These are phyloP conservation scores for Aspergillus sclerotialis DNA, from an alignment of 2,329 filamentous ascomycete genomes.

Conservation along the genomic window DNA sequence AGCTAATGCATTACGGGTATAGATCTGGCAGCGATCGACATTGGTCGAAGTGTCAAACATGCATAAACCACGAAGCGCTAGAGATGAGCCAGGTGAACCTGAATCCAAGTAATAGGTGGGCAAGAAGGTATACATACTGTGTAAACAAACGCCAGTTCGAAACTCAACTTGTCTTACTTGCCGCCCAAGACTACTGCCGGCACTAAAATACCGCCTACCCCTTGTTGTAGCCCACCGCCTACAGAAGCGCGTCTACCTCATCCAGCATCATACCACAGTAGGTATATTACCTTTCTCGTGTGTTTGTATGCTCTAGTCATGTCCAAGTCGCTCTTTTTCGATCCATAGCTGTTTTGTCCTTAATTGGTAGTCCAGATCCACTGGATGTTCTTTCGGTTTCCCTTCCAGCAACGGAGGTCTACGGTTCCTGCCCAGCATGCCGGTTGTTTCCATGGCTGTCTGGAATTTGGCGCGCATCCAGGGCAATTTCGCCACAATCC, in stretches of 20 bases:
- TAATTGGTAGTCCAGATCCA: constrained; percentile 1
- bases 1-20: too few relatives aligned
- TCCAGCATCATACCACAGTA: too few relatives aligned
- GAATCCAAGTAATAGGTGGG: neutral
- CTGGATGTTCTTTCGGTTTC: constrained; percentile 26
- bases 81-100: neutral
- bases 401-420: constrained; percentile 14
- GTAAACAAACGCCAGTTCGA: neutral
- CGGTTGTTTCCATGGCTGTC: constrained; percentile 16
- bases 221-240: neutral
- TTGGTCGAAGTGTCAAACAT: too few relatives aligned
- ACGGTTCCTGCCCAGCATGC: constrained; percentile 22
- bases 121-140: too few relatives aligned
- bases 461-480: constrained; percentile 14
- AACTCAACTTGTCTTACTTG: neutral
- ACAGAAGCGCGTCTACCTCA: too few relatives aligned
- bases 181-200: neutral
- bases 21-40: too few relatives aligned
- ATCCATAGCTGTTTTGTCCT: neutral
- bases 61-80: too few relatives aligned
- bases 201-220: too few relatives aligned
- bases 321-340: too few relatives aligned
- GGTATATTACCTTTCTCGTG: too few relatives aligned
- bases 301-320: too few relatives aligned
- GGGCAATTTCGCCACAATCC: constrained; percentile 18